Base-by-base conservation (phyloP, 805 yeast species). In the Yamadazyma insecticola region DNA sequence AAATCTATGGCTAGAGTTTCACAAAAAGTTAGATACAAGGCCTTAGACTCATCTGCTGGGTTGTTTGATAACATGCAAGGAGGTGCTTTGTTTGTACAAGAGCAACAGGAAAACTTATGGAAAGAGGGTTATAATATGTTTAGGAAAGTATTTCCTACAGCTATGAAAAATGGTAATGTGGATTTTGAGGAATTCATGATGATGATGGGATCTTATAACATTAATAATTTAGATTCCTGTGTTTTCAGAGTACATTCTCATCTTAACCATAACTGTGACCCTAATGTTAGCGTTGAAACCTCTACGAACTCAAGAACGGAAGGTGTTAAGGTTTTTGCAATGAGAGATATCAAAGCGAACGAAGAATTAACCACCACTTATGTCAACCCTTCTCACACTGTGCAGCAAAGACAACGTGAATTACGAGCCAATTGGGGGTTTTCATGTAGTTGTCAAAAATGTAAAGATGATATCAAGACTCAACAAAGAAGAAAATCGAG, bases 361-460 rank as follows among this genome's bases (percentile, higher is more conserved):
- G 88, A 81, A 43, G 92, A 85, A 49, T 64, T 86, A 24, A 60
- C 74, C 0, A 76, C 83, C 1, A 67, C 81, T 2, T 86, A 86
- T 45, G 84, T 84, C 2, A 76, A 81, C 44, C 86, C 88, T 2
- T 51, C 60, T 5, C 78, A 74, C 44, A 72, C 76, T 2, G 72
- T 78, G 6, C 73, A 68, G 27, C 75, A 78, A 36, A 70, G 95
- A 40, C 77, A 75, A 45, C 53, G 81, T 40, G 78, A 74, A 40
- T 59, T 86, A 29, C 57, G 89, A 36, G 75, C 77, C 9, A 79
- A 81, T 44, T 86, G 87, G 85, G 95, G 95, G 4, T 86, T 86
- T 52, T 48, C 70, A 13, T 86, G 95, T 54, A 54, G 51, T 16
- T 86, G 95, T 51, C 45, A 55, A 9, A 72, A 81, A 40, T 86